Evolutionary conservation across 139 green algal species (phyloP).

Genomic region (Coccomyxa sp.): DNA sequence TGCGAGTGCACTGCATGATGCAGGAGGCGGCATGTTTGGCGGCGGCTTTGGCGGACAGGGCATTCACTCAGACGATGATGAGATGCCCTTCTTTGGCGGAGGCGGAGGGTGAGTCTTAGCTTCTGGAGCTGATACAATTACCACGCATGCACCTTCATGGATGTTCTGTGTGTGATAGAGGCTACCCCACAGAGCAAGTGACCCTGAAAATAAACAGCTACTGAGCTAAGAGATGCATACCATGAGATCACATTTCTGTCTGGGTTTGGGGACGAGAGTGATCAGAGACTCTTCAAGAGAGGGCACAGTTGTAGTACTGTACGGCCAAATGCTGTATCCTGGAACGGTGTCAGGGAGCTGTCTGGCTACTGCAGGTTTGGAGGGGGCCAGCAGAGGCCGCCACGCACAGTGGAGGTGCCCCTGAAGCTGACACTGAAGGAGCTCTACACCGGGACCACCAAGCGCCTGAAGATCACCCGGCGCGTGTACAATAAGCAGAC

Average conservation of each 20-base stretch:
- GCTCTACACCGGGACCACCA: slow-evolving; percentile 65
- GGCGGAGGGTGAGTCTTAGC: not conserved
- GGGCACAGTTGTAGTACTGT: too few species aligned
- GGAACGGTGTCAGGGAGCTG: too few species aligned
- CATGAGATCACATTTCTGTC: too few species aligned
- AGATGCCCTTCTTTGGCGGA: not conserved
- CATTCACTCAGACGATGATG: not conserved
- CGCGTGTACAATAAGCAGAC: slow-evolving; percentile 13
- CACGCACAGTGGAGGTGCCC: not conserved
- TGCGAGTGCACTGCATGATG: not conserved
- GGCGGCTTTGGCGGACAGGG: not conserved
- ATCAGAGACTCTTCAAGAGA: too few species aligned
- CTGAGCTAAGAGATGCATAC: too few species aligned
- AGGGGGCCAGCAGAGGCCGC: not conserved
- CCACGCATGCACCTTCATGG: not conserved
- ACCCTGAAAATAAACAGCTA: too few species aligned
- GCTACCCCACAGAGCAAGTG: too few species aligned
- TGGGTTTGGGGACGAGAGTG: too few species aligned
- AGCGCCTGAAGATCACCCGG: slow-evolving; percentile 38
- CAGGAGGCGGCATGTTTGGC: not conserved
- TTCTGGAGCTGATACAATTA: not conserved
- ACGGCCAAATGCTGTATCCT: too few species aligned
- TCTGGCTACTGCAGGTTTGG: not conserved
- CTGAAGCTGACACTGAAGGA: slow-evolving; percentile 59
- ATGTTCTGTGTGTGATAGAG: too few species aligned